phyloP scores from a whole-genome alignment of 441 rosid genomes.

The Biscutella auriculata region DNA sequence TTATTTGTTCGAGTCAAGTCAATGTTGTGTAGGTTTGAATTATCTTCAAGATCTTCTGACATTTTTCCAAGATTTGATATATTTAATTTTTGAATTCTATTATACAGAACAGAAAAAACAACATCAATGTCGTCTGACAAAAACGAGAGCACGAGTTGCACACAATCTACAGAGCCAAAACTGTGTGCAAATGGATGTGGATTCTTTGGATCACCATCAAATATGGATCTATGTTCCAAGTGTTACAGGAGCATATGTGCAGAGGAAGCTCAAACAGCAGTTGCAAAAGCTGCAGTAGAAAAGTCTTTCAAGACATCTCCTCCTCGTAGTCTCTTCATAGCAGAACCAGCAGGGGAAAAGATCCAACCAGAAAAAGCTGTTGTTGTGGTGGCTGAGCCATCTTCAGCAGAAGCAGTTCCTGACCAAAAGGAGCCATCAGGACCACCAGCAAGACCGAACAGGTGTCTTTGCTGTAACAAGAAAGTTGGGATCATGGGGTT shows the following conservation, averaged over 20 bases:
- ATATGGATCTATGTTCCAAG: constrained; percentile 76
- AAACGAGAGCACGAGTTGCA: constrained; percentile 52
- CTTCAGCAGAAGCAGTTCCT: background rate
- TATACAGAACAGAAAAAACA: background rate
- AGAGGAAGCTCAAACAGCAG: constrained; percentile 43
- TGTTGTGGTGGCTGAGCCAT: background rate
- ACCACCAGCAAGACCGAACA: constrained; percentile 4
- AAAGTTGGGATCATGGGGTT: constrained; percentile 72
- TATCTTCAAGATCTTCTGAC: background rate
- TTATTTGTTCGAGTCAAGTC: background rate
- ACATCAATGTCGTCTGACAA: constrained; percentile 58
- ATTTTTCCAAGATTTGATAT: background rate
- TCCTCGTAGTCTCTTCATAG: constrained; percentile 15
- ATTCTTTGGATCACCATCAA: constrained; percentile 62
- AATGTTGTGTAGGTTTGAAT: background rate
- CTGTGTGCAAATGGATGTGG: constrained; percentile 75
- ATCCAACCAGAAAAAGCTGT: background rate
- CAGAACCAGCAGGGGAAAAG: background rate
- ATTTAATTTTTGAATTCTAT: background rate
- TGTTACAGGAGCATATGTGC: constrained; percentile 50
- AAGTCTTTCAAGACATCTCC: constrained; percentile 32
- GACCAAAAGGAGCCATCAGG: background rate
- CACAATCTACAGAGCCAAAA: constrained; percentile 40
- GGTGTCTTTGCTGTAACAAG: constrained; percentile 67
- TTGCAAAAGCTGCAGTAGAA: constrained; percentile 52